Base-by-base conservation (phyloP, 1,284 basidiomycete species). In the Golubevia pallescens region DNA sequence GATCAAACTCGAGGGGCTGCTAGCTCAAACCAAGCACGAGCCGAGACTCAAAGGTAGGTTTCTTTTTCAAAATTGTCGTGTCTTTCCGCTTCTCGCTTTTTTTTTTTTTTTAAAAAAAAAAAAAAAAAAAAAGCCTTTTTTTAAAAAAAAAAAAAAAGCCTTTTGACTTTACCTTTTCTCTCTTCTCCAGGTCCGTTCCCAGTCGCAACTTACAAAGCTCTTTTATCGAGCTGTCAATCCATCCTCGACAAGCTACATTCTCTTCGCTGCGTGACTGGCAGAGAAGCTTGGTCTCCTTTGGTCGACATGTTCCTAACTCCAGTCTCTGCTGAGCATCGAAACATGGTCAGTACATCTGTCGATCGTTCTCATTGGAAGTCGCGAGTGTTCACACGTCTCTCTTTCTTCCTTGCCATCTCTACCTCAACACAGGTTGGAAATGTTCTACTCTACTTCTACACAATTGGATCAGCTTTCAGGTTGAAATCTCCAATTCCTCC, bases 1-100 rank as follows among this genome's bases (percentile, higher is more conserved):
- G 48, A 93, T 95, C 58, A 90, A 92, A 52, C 65, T 75, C 10
- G 72, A 81, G 55, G 76, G 74, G 16, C 71, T 81, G 0, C 63
- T 81, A 1, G 72, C 74, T 24, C 79, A 81, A 61, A 81, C 79
- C 2, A 72, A 71, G 38, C 73, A 80, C 67, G 79, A 81, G 54
- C 74, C 74, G 3, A 72, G 79, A 10, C 71, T 81, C 6, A 81
- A 81, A 60, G 62, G 62, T 63, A 23, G 34, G 62, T 19, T 48
- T 14, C 3, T 13, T 10, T 48, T 16, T 13, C 42, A 10, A 13
- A 13, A 2, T 23, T 48, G 2, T 48, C 16, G 3, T 13, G 2
- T 10, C 42, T 48, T 48, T 48, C 42, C 16, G 42, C 10, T 4
- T 48, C 42, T 16, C 2, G 2, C 16, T 2, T 48, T 48, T n/a